These are phyloP conservation scores for Aspergillus fischeri DNA, from an alignment of 2,329 filamentous ascomycete species.

Conservation along the genomic window DNA sequence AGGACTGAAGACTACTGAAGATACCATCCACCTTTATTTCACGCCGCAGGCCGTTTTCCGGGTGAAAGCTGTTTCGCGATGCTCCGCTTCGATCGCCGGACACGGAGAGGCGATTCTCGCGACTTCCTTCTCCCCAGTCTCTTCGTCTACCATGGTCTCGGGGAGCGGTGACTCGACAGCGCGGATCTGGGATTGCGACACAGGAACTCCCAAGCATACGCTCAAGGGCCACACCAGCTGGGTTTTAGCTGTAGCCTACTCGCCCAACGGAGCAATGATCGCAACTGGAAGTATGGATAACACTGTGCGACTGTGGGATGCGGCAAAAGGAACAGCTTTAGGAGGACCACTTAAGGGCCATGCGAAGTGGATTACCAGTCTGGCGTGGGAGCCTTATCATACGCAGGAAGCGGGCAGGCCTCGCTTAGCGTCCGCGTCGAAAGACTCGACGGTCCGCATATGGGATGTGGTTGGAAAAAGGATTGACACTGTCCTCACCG, in stretches of 20 bases:
- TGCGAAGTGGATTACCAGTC: constrained; percentile 79
- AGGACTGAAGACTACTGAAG: constrained; percentile 55
- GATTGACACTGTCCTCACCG: constrained; percentile 77
- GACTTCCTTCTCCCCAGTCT: constrained; percentile 77
- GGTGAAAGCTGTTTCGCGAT: constrained; percentile 86
- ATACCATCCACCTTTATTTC: constrained; percentile 59
- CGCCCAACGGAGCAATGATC: constrained; percentile 73
- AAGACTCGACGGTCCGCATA: constrained; percentile 81
- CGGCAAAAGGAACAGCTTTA: constrained; percentile 69
- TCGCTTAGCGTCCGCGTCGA: constrained; percentile 79
- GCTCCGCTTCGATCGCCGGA: constrained; percentile 81
- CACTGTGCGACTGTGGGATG: constrained; percentile 84
- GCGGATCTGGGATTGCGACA: constrained; percentile 91
- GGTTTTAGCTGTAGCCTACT: constrained; percentile 85
- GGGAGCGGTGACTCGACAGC: constrained; percentile 90
- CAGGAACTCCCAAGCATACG: constrained; percentile 81
- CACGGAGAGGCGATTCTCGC: constrained; percentile 89
- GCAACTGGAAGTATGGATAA: constrained; percentile 94
- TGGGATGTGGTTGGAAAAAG: constrained; percentile 77
- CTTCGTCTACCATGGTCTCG: constrained; percentile 73
- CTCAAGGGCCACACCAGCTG: constrained; percentile 83
- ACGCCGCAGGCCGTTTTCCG: constrained; percentile 88
- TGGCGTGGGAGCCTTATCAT: constrained; percentile 94
- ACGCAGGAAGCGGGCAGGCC: constrained; percentile 69
- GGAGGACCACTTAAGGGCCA: constrained; percentile 77